A percentile compares a stretch with the other conserved stretches of the same genome.
phyloP scores from a whole-genome alignment of 306 rosid genomes.

The Luffa acutangula region DNA sequence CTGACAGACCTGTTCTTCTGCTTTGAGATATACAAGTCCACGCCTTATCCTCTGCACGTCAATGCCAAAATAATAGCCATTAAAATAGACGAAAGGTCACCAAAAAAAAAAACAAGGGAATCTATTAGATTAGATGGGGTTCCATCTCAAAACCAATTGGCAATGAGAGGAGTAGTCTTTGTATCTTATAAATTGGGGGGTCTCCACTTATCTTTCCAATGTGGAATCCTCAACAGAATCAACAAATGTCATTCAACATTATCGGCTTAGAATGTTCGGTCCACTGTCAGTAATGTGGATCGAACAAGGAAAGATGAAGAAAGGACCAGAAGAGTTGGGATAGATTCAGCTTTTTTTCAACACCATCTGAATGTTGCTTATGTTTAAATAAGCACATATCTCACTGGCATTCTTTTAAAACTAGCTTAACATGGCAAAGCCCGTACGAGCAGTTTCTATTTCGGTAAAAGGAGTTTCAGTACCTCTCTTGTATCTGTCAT shows the following conservation, averaged over 20 bases:
- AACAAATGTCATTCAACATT: not conserved
- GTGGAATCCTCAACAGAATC: too few relatives aligned
- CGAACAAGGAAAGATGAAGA: not conserved
- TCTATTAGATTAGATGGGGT: too few relatives aligned
- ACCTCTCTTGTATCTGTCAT: conserved; percentile 82
- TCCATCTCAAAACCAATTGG: too few relatives aligned
- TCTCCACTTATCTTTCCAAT: too few relatives aligned
- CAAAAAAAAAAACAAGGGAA: not conserved
- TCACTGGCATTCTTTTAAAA: not conserved
- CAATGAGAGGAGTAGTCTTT: too few relatives aligned
- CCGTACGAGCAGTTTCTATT: not conserved
- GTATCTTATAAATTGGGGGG: too few relatives aligned
- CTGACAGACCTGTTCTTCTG: conserved; percentile 61
- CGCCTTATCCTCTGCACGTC: conserved; percentile 64
- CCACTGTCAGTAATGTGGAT: not conserved
- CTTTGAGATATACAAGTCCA: conserved; percentile 50
- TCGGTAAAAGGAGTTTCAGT: not conserved
- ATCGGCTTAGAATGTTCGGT: not conserved
- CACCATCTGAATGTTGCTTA: not conserved
- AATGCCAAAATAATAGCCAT: not conserved
- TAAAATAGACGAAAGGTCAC: not conserved
- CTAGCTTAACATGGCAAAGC: not conserved
- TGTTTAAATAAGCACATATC: not conserved
- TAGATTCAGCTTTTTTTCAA: not conserved
- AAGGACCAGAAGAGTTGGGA: not conserved